Evolutionary conservation across 768 basidiomycete genomes (phyloP), one percentile per base, ranked within the genome.

Genomic region (Rhizopogon roseolus): DNA sequence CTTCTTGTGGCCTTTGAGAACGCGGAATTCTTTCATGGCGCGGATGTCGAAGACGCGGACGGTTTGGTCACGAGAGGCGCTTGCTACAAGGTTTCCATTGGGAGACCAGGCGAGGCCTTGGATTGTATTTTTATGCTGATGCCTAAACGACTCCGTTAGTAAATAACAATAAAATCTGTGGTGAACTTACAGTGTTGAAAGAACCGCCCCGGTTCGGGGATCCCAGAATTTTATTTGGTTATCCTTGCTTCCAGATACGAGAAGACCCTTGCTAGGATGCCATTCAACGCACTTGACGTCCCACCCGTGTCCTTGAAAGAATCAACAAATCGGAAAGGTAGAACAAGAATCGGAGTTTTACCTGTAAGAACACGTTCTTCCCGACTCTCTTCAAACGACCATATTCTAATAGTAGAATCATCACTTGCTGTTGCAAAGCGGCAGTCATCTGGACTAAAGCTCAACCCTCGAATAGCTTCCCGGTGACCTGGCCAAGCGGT

Each of bases 161-260:
- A n/a, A 4, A 53, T 29, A 46, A 25, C 8, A 49, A 3, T 41
- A 6, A 10, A 8, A 7, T 11, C 9, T 11, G 5, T 49, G 28
- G 41, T 44, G 17, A 17, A 71, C 87, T 56, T 66, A 95, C 94
- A 98, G 72, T 0, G 95, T 97, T 5, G 93, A 92, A 6, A 99
- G 79, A 9, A 86, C 84, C 0, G 90, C 94, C 36, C 90, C 92
- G 9, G 92, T 93, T 37, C 97, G 80, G 19, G 97, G 97, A 68
- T 99, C 97, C 97, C 97, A 99, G 72, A 99, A 99, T 64, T 98
- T 98, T 71, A 98, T 93, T 61, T 93, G 82, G 69, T 98, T 97
- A 71, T 99, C 97, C 71, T 98, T 98, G 62, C 91, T 93, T 25
- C 97, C 97, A 3, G 92, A 94, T 5, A 90, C 93, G 19, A 99